Base-by-base conservation (phyloP, 306 rosid species). In the Ammopiptanthus mongolicus region DNA sequence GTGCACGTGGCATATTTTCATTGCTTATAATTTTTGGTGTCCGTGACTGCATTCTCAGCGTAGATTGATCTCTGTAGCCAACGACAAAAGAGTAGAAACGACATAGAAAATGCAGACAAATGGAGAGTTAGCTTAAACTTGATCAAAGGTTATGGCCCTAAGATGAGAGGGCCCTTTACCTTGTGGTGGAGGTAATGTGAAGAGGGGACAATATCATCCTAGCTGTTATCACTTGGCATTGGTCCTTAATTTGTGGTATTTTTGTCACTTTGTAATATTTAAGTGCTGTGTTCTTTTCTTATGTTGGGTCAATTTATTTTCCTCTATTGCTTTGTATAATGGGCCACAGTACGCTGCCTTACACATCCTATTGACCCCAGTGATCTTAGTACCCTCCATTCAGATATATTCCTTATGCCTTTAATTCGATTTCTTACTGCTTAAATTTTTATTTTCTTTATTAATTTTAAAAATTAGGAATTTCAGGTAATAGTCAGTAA, bases 261-360 rank as follows among this genome's bases (percentile, higher is more conserved):
- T 80, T 90, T 87, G 92, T 87, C 89, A 87, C 69, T 76, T 83
- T 84, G 4, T 59, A 69, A 17, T 77, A 80, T 83, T 85, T 66
- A 83, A 74, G 65, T 50, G 59, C 63, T 61, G 3, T 82, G 86
- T 78, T 82, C 71, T 69, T 69, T 79, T 81, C 78, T 84, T 71
- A 67, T 87, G 88, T 82, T 78, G 22, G 64, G 91, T 88, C 91
- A 47, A 75, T 78, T 82, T 87, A 77, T 68, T 47, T 61, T 22
- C 74, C 67, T 77, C 59, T 70, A 11, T 75, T 76, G 60, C 53
- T 31, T 34, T 36, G 11, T 31, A 34, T 21, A 34, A 71, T 39
- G 63, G 84, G 36, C 56, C 55, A 42, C 53, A 71, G 5, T 69
- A 69, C 57, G n/a, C 42, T 13, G 56, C 63, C 78, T 15, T 67